These are phyloP conservation scores for Drosera capensis DNA, from an alignment of 148 eudicot genomes.

Conservation along the genomic window DNA sequence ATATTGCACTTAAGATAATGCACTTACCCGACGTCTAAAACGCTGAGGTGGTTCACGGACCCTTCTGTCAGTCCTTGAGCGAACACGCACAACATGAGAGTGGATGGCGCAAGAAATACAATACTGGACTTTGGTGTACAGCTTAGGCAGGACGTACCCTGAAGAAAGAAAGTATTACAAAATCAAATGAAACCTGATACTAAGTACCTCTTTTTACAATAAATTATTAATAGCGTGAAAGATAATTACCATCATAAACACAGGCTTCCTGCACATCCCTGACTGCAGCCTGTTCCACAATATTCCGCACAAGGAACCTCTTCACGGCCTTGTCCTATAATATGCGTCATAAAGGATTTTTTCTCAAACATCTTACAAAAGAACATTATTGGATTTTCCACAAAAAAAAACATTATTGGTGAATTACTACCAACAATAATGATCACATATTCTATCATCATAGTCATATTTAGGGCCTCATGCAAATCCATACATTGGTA, in stretches of 20 bases:
- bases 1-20: background rate
- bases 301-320: constrained; percentile 38
- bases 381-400: background rate
- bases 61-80: constrained; percentile 17
- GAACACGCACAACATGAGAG: constrained; percentile 36
- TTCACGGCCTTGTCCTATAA: constrained; percentile 33
- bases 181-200: too few species aligned
- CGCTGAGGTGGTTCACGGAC: constrained; percentile 30
- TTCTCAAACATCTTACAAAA: background rate
- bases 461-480: too few species aligned
- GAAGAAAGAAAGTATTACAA: background rate
- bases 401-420: background rate
- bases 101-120: constrained; percentile 38
- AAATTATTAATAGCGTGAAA: background rate
- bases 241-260: constrained; percentile 23
- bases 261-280: constrained; percentile 40
- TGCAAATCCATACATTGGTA: too few species aligned
- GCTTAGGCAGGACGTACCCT: constrained; percentile 31
- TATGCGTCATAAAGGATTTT: background rate
- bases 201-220: background rate
- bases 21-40: constrained; percentile 24
- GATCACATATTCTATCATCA: too few species aligned
- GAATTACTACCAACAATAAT: too few species aligned
- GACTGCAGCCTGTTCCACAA: constrained; percentile 40
- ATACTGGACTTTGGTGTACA: constrained; percentile 24